These are phyloP conservation scores for Trichophyton benhamiae DNA, from an alignment of 2,329 filamentous ascomycete species.

Conservation along the genomic window DNA sequence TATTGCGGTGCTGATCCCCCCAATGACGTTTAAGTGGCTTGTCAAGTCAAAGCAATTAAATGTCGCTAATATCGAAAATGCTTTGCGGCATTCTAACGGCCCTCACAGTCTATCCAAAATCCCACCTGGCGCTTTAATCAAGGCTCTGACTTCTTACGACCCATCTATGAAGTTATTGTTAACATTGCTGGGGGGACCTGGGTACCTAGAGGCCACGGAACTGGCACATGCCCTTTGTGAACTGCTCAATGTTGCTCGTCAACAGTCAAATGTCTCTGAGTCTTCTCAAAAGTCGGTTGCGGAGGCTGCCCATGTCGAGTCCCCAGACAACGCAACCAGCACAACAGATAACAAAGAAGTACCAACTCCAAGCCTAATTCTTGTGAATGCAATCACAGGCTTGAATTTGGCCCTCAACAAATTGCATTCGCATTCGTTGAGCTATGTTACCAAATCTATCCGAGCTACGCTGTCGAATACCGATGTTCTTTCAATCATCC, in stretches of 20 bases:
- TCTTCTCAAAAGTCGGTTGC: slow-evolving; percentile 24
- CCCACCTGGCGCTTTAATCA: slow-evolving; percentile 27
- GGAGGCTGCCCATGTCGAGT: slow-evolving; percentile 15
- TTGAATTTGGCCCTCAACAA: slow-evolving; percentile 29
- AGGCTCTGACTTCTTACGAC: slow-evolving; percentile 30
- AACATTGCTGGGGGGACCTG: slow-evolving; percentile 26
- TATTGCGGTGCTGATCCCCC: slow-evolving; percentile 26
- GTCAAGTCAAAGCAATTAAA: slow-evolving; percentile 28
- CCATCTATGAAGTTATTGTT: slow-evolving; percentile 28
- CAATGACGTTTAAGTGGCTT: slow-evolving; percentile 31
- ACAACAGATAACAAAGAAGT: not conserved
- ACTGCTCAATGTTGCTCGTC: slow-evolving; percentile 29
- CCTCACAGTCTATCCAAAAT: slow-evolving; percentile 27
- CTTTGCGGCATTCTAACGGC: slow-evolving; percentile 25
- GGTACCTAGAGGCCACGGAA: slow-evolving; percentile 27
- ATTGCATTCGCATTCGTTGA: slow-evolving; percentile 24
- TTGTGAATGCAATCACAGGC: slow-evolving; percentile 27
- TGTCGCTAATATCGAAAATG: slow-evolving; percentile 28
- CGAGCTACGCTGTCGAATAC: slow-evolving; percentile 29
- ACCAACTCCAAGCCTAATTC: slow-evolving; percentile 10
- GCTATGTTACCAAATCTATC: slow-evolving; percentile 23
- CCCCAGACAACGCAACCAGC: not conserved
- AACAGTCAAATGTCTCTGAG: slow-evolving; percentile 23
- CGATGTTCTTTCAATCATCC: slow-evolving; percentile 29
- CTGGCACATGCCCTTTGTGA: slow-evolving; percentile 29